phyloP scores from a whole-genome alignment of 148 eudicot genomes.

The Persicaria maculosa region DNA sequence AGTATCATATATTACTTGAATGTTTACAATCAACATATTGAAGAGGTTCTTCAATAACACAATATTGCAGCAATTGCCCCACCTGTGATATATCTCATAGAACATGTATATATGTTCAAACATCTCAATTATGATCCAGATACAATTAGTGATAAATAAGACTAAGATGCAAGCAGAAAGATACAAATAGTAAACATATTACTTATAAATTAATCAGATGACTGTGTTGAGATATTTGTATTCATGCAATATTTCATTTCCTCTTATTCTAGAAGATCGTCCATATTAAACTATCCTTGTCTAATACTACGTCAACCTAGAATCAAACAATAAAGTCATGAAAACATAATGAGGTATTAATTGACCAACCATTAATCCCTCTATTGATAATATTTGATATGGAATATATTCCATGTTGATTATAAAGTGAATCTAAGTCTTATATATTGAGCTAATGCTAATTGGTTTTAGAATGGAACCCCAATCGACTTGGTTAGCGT shows the following conservation, averaged over 20 bases:
- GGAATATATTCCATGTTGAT: no score
- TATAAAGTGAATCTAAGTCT: no score
- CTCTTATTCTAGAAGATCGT: constrained; percentile 96
- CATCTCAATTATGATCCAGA: not conserved
- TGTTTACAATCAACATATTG: constrained; percentile 80
- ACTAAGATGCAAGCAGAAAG: not conserved
- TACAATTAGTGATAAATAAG: not conserved
- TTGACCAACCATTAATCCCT: no score
- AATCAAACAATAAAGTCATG: not conserved
- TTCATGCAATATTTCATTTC: constrained; percentile 80
- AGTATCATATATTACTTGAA: constrained; percentile 69
- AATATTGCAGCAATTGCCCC: constrained; percentile 83
- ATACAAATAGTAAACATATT: not conserved
- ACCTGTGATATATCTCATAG: constrained; percentile 90
- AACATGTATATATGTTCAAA: constrained; percentile 27
- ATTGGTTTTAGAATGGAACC: no score
- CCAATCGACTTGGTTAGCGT: no score
- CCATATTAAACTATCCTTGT: constrained; percentile 82
- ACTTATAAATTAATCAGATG: constrained; percentile 94
- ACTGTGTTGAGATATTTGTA: constrained; percentile 92
- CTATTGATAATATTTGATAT: no score
- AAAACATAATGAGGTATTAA: not conserved
- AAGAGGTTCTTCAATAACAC: constrained; percentile 76
- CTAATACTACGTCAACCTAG: constrained; percentile 88
- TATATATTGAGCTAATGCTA: no score